Evolutionary conservation across 2,329 filamentous ascomycete species (phyloP), one percentile per base, ranked within the genome.

Genomic region (Penicillium sp.): DNA sequence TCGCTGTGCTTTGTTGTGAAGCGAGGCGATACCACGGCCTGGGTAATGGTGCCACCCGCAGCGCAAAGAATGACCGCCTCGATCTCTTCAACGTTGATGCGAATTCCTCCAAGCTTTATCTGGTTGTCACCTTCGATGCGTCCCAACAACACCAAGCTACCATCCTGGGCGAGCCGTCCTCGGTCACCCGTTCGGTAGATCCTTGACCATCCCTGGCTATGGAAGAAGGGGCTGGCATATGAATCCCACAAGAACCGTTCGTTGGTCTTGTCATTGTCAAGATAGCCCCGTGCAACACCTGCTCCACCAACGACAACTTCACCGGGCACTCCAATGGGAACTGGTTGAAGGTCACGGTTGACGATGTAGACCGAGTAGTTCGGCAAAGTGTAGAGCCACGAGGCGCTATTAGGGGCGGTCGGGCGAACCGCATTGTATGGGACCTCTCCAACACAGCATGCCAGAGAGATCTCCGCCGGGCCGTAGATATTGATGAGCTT

Each of bases 51-150:
- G 2, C 65, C 61, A 2, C 54, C 44, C 0, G 68, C 57, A 16
- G 55, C 51, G 0, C 55, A 22, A 2, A 73, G 18, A 35, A 76
- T 66, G 10, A 50, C 53, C 4, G 51, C 50, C 44, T 72, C 72
- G n/a, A 81, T 69, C 6, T 82, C 80, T 3, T 65, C 58, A 0
- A 82, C 61, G 13, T 82, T 78, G 22, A 81, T 71, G 0, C 67
- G 64, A 18, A 73, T 62, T 7, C 67, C 68, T n/a, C 61, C 57
- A 6, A 69, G 30, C 44, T 68, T 69, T 24, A 69, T 44, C 48
- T 67, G 58, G 6, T 63, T 63, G 44, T 69, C 65, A 4, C 62
- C 65, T 3, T 57, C 58, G 14, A 70, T 65, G 9, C 69, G 66
- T 4, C 64, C 65, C 2, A 63, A 41, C 16, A 68, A 58, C 5